Percentiles rank a stretch among this genome's conserved stretches.
Conservation (phyloP, 1,139 yeast genomes). For the Geotrichum australiense region DNA sequence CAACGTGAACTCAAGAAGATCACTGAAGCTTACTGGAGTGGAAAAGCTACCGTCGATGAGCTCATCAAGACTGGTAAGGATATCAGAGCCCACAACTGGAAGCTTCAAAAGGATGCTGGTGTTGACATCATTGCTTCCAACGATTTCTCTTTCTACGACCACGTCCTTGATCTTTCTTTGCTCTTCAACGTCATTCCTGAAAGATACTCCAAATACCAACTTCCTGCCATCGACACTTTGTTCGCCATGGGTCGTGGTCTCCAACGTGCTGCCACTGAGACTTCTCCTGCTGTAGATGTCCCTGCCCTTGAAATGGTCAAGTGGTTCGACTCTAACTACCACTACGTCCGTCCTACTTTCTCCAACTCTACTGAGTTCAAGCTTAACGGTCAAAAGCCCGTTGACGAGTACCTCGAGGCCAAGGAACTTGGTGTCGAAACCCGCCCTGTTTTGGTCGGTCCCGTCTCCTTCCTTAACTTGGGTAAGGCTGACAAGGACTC, state of each 20-base stretch:
- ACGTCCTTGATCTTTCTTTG: constrained; percentile 85
- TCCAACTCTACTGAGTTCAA: constrained; percentile 93
- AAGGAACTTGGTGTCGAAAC: constrained; percentile 93
- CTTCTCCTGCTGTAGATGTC: constrained; percentile 87
- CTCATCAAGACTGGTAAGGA: constrained; percentile 90
- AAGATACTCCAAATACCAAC: constrained; percentile 87
- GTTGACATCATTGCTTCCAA: constrained; percentile 95
- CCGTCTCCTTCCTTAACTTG: constrained; percentile 86
- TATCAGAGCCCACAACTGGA: constrained; percentile 95
- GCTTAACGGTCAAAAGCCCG: constrained; percentile 93
- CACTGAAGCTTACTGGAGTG: constrained; percentile 98
- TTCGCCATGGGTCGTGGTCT: constrained; percentile 99
- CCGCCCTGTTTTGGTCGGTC: constrained; percentile 96
- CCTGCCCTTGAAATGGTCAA: constrained; percentile 99
- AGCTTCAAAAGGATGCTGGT: constrained; percentile 94
- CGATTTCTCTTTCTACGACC: constrained; percentile 98
- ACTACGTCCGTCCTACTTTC: constrained; percentile 98
- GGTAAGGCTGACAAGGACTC: constrained; percentile 99
- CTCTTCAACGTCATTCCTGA: constrained; percentile 95
- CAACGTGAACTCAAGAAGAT: constrained; percentile 98
- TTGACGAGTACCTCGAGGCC: constrained; percentile 96
- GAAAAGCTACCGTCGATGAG: constrained; percentile 82
- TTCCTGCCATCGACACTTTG: constrained; percentile 83
- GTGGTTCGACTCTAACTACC: constrained; percentile 99
- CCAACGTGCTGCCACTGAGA: constrained; percentile 90